Percentiles rank a stretch among this genome's conserved stretches.
These are phyloP conservation scores for Sequoia sempervirens DNA, from an alignment of 75 land plant species.

Conservation along the genomic window DNA sequence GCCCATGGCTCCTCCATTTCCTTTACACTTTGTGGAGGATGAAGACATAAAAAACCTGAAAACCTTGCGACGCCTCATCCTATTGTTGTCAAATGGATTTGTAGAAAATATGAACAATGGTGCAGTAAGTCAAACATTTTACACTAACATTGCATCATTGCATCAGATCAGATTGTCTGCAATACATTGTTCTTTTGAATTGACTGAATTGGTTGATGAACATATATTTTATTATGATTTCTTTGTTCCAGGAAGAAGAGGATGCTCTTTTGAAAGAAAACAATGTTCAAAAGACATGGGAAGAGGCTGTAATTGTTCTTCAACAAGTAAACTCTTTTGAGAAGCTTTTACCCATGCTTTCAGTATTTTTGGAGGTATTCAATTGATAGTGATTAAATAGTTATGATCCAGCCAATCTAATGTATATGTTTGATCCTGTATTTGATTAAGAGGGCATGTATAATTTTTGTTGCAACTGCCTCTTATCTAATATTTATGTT, in stretches of 20 bases:
- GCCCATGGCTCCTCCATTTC: conserved; percentile 27
- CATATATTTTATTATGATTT: not conserved
- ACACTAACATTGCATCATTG: not conserved
- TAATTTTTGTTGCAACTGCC: not conserved
- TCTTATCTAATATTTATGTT: too few species aligned
- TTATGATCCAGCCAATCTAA: not conserved
- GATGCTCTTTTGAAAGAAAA: not conserved
- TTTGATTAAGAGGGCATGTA: not conserved
- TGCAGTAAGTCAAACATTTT: conserved; percentile 18
- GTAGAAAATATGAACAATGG: conserved; percentile 10
- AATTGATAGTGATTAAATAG: not conserved
- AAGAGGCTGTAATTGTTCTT: conserved; percentile 32
- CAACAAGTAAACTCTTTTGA: conserved; percentile 35
- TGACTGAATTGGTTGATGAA: not conserved
- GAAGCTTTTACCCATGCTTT: conserved; percentile 42
- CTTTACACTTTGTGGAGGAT: conserved; percentile 39
- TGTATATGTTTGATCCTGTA: not conserved
- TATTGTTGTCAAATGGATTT: conserved; percentile 30
- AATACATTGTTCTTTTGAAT: not conserved
- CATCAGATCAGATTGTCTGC: not conserved
- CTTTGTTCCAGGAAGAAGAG: conserved; percentile 10
- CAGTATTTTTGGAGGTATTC: conserved; percentile 69
- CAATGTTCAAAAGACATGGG: not conserved
- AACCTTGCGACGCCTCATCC: conserved; percentile 53
- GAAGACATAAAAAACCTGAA: conserved; percentile 71